These are phyloP conservation scores for Cyclotella choctawhatcheeana DNA, from an alignment of 108 stramenopile genomes.

Conservation along the genomic window DNA sequence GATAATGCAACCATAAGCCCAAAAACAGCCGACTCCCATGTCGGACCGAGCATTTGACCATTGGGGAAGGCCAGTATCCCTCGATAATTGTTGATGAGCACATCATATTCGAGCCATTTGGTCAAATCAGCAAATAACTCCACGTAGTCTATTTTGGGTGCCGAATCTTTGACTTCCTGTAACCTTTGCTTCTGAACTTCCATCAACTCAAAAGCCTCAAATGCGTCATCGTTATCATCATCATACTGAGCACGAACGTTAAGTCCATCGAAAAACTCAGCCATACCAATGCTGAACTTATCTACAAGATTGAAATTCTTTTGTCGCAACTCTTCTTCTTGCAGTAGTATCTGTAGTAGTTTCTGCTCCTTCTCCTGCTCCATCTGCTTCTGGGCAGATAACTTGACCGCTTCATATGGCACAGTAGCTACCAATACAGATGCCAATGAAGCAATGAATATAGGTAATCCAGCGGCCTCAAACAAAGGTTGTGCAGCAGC, in stretches of 20 bases:
- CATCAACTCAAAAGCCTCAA: not conserved
- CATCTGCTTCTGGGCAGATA: conserved; percentile 45
- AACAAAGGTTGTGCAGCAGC: conserved; percentile 65
- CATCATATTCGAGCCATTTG: conserved; percentile 83
- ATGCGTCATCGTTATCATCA: not conserved
- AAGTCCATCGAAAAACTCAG: conserved; percentile 27
- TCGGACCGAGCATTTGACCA: conserved; percentile 45
- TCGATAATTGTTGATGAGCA: conserved; percentile 65
- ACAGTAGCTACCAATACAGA: conserved; percentile 65
- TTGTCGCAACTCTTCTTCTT: conserved; percentile 46
- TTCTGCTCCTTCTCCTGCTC: conserved; percentile 49
- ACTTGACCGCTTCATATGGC: conserved; percentile 72
- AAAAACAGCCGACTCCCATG: conserved; percentile 64
- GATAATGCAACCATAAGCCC: conserved; percentile 72
- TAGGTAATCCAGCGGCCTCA: conserved; percentile 66
- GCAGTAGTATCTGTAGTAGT: conserved; percentile 45
- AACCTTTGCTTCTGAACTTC: conserved; percentile 5
- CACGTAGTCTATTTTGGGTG: conserved; percentile 53
- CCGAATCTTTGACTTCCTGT: conserved; percentile 22
- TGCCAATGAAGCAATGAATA: conserved; percentile 54
- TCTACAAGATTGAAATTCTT: conserved; percentile 32
- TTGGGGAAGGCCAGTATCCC: conserved; percentile 48
- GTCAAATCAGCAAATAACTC: conserved; percentile 81
- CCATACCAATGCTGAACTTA: conserved; percentile 30
- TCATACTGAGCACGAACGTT: conserved; percentile 5